Evolutionary conservation across 345 rosid genomes (phyloP).

Genomic region (Euphorbia tirucalli): DNA sequence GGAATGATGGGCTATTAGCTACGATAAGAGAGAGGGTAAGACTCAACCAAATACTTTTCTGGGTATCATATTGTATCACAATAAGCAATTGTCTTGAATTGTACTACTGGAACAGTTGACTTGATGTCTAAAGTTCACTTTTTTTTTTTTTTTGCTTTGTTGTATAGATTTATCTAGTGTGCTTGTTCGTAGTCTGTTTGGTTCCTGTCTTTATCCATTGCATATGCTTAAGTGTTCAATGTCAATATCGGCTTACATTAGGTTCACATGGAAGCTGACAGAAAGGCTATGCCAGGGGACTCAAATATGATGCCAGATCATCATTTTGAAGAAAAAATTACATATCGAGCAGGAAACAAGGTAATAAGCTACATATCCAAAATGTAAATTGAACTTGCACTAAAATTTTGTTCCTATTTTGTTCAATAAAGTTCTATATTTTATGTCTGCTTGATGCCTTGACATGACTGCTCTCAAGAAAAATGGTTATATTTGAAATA

Average conservation of each 20-base stretch:
- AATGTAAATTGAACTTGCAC: background rate
- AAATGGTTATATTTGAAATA: background rate
- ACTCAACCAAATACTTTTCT: conserved; percentile 6
- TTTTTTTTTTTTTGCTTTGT: no score
- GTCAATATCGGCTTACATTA: conserved; percentile 19
- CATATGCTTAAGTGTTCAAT: background rate
- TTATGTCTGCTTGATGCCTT: background rate
- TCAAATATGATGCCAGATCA: conserved; percentile 32
- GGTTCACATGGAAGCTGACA: conserved; percentile 97
- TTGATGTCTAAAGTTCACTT: no score
- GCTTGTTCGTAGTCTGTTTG: conserved; percentile 4
- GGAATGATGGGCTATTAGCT: conserved; percentile 94
- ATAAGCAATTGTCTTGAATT: conserved; percentile 17
- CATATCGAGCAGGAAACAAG: conserved; percentile 78
- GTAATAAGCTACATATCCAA: conserved; percentile 29
- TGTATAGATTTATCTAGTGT: no score
- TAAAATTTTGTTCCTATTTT: background rate
- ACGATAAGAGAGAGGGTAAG: conserved; percentile 90
- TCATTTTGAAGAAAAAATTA: conserved; percentile 57
- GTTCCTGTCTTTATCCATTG: background rate
- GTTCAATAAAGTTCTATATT: background rate
- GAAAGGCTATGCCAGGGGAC: conserved; percentile 62
- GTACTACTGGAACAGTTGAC: background rate
- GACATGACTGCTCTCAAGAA: background rate
- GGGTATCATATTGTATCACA: background rate